Base-by-base conservation (phyloP, 139 green algal genomes). In the Chlamydomonas urium region DNA sequence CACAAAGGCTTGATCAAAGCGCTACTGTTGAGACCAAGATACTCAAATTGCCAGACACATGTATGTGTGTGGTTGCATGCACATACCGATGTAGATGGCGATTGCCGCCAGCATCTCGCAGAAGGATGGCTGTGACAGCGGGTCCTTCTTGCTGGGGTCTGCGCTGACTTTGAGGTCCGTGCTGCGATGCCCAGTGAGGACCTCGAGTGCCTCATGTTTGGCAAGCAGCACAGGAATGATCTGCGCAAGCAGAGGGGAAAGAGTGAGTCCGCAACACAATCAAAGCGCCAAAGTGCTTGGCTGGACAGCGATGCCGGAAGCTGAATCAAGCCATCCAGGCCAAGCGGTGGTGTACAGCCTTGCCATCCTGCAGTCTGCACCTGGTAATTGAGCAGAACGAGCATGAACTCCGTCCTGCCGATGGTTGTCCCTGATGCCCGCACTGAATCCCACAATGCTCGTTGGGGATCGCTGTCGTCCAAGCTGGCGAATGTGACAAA, bases 191-290 rank as follows among this genome's bases (percentile, higher is more conserved):
- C 19, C 6, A 14, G 53, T 26, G 19, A 36, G 29, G 24, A 63
- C 53, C 26, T 63, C 53, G 6, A 63, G 53, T 17, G 53, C 53
- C 53, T 63, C 53, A 63, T 21, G 53, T 26, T 63, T 63, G 29
- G 53, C 17, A 5, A 63, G n/a, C n/a, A 63, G 53, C 10, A 26
- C 53, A 36, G 53, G 53, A 14, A 63, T 8, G 6, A 63, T 21
- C 53, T 63, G 53, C 10, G 26, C 10, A 63, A 10, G 42, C 42
- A 53, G 14, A 10, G 14, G 17, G 14, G 17, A 10, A 53, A 53
- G 42, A n/a, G 42, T 53, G 42, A 17, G 17, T 53, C 17, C 42
- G 14, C 10, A 10, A 53, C 42, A 10, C 42, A 53, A n/a, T 17
- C 42, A 10, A 53, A 10, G 14, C 42, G 10, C 42, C 42, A 53